Conservation (phyloP, 768 basidiomycete species). For the Naganishia onofrii region DNA sequence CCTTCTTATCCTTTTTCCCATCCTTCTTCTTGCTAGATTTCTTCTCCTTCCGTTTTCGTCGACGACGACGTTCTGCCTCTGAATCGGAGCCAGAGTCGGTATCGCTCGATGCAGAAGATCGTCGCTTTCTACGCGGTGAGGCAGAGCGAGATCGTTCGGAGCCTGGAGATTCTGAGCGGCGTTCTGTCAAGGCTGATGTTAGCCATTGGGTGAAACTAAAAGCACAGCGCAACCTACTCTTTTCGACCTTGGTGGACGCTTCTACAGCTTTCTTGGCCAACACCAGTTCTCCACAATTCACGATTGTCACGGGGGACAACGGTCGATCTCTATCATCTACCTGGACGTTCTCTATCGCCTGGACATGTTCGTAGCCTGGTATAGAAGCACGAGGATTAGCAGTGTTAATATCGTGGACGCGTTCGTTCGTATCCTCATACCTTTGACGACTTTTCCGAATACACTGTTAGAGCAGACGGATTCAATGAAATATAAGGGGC, state of each 20-base stretch:
- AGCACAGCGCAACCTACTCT: not conserved
- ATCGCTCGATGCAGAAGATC: constrained; percentile 1
- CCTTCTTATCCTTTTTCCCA: constrained; percentile 20
- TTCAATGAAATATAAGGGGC: not conserved
- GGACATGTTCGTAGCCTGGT: constrained; percentile 56
- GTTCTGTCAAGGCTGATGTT: constrained; percentile 3
- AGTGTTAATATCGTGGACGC: constrained; percentile 30
- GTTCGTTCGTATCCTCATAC: constrained; percentile 50
- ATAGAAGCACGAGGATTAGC: not conserved
- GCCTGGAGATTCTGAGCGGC: constrained; percentile 32
- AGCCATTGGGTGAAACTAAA: not conserved
- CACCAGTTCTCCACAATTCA: constrained; percentile 81
- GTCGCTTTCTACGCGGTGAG: constrained; percentile 17
- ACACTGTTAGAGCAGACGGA: constrained; percentile 34
- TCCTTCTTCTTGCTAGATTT: constrained; percentile 32
- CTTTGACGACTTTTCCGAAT: constrained; percentile 46
- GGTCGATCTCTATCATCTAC: constrained; percentile 77
- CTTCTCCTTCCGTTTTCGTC: constrained; percentile 54
- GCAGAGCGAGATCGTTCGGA: constrained; percentile 23
- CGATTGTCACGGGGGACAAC: constrained; percentile 63
- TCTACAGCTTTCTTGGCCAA: constrained; percentile 52
- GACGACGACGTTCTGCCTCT: constrained; percentile 27
- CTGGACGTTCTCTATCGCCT: constrained; percentile 63
- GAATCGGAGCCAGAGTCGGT: constrained; percentile 1
- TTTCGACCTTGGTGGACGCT: not conserved